phyloP scores from a whole-genome alignment of 1,139 yeast genomes.

The Arxiozyma slooffiae region DNA sequence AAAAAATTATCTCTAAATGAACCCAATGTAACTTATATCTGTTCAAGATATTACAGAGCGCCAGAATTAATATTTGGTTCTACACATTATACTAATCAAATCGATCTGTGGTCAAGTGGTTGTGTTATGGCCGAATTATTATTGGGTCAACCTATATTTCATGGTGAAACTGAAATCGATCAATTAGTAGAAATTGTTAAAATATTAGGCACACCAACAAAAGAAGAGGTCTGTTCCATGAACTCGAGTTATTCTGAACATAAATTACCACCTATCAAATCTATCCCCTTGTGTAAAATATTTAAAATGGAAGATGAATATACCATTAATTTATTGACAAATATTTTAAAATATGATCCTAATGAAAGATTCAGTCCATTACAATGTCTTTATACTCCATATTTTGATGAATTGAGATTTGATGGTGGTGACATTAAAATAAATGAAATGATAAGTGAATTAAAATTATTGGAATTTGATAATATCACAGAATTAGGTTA shows the following conservation, averaged over 20 bases:
- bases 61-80: constrained; percentile 90
- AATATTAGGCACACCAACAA: constrained; percentile 88
- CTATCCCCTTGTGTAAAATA: constrained; percentile 79
- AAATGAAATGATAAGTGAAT: constrained; percentile 16
- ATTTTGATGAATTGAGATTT: constrained; percentile 27
- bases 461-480: constrained; percentile 22
- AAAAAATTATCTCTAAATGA: constrained; percentile 84
- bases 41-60: constrained; percentile 93
- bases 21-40: constrained; percentile 91
- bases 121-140: constrained; percentile 96
- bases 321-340: constrained; percentile 26
- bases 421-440: constrained; percentile 14
- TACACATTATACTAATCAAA: constrained; percentile 88
- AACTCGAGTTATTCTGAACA: constrained; percentile 97
- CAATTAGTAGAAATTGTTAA: constrained; percentile 95
- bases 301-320: constrained; percentile 45
- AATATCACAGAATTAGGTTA: constrained; percentile 22
- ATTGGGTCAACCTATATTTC: constrained; percentile 91
- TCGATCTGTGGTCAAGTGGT: constrained; percentile 96
- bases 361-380: constrained; percentile 27
- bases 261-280: constrained; percentile 90
- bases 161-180: constrained; percentile 96
- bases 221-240: constrained; percentile 89
- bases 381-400: constrained; percentile 27
- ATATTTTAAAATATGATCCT: constrained; percentile 29